A percentile compares a stretch with the other conserved stretches of the same genome.
Conservation (phyloP, 2,329 filamentous ascomycete species). For the Colletotrichum sp. region DNA sequence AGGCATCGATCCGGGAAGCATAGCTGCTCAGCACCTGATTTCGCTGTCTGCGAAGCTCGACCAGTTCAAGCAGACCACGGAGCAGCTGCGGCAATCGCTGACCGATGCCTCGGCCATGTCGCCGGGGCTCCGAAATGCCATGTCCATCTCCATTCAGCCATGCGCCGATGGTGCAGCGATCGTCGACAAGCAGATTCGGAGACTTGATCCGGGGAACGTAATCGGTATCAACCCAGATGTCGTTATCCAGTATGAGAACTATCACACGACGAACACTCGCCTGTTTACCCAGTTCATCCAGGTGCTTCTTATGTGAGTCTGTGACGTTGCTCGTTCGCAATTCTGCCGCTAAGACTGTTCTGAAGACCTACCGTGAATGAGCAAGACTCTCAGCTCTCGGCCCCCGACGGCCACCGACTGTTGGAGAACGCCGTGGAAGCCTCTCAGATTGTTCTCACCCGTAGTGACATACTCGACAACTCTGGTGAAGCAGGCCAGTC, state of each 20-base stretch:
- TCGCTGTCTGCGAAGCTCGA: constrained; percentile 28
- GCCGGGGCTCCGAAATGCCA: constrained; percentile 29
- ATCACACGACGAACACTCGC: constrained; percentile 27
- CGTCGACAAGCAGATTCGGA: constrained; percentile 38
- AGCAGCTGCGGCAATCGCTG: constrained; percentile 30
- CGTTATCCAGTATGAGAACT: constrained; percentile 27
- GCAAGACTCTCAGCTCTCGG: constrained; percentile 6
- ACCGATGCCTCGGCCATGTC: constrained; percentile 30
- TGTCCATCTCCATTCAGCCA: constrained; percentile 30
- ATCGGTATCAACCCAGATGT: constrained; percentile 28
- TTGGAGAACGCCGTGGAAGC: constrained; percentile 12
- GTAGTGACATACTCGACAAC: neutral
- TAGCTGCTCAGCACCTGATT: constrained; percentile 24
- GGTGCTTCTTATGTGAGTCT: constrained; percentile 11
- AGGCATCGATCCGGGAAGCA: constrained; percentile 14
- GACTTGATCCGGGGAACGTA: constrained; percentile 30
- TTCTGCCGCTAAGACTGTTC: neutral
- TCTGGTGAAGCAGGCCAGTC: neutral
- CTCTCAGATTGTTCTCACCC: constrained; percentile 6
- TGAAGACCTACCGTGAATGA: constrained; percentile 3
- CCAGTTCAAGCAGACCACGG: constrained; percentile 28
- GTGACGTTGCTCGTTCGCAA: neutral
- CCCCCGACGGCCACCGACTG: constrained; percentile 1
- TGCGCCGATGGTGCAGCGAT: constrained; percentile 33
- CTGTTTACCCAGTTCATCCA: constrained; percentile 23